A percentile compares a stretch with the other conserved stretches of the same genome.
Conservation (phyloP, 108 stramenopile genomes). For the Cyclostephanos invisitatus region DNA sequence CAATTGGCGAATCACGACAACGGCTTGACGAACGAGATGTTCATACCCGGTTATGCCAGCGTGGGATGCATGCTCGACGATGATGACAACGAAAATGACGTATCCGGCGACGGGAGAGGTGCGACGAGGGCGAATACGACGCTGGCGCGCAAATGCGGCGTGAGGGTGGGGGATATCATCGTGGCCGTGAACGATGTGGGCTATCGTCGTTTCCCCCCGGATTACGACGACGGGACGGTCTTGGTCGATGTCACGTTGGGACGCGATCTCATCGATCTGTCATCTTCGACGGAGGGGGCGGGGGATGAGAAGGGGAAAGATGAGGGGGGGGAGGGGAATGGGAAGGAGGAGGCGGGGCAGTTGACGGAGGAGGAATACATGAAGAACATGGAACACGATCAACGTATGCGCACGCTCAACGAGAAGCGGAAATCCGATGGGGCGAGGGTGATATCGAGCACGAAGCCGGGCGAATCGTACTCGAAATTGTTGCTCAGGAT, state of each 20-base stretch:
- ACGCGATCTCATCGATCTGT: constrained; percentile 29
- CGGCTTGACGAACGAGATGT: constrained; percentile 75
- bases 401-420: neutral
- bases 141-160: constrained; percentile 66
- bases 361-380: neutral
- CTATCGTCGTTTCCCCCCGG: constrained; percentile 77
- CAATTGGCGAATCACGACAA: constrained; percentile 73
- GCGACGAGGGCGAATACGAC: neutral
- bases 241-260: constrained; percentile 54
- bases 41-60: constrained; percentile 68
- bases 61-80: constrained; percentile 54
- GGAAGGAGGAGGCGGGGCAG: constrained; percentile 5
- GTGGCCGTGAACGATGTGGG: constrained; percentile 76
- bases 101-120: neutral
- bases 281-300: neutral
- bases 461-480: constrained; percentile 35
- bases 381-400: constrained; percentile 13
- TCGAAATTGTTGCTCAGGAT: constrained; percentile 55
- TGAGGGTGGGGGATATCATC: constrained; percentile 70
- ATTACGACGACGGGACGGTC: constrained; percentile 60
- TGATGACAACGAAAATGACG: neutral
- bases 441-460: constrained; percentile 30
- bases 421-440: constrained; percentile 23
- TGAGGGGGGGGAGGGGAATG: constrained; percentile 4
- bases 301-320: neutral